phyloP scores from a whole-genome alignment of 2,329 filamentous ascomycete species.

The Epichloe scottii region DNA sequence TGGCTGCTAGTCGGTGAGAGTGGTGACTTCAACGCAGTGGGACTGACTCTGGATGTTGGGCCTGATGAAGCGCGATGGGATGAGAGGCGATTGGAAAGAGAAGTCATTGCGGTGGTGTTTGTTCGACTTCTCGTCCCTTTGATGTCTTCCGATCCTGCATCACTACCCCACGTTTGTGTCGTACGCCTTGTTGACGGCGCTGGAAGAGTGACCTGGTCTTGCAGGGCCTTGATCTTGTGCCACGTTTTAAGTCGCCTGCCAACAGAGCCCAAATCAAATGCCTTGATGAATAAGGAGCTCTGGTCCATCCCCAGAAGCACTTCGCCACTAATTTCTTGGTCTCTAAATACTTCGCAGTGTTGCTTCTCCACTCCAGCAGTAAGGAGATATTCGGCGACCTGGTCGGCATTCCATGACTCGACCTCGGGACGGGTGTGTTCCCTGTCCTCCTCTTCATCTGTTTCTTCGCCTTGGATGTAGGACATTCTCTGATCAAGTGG shows the following conservation, averaged over 20 bases:
- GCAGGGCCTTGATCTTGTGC: slow-evolving; percentile 88
- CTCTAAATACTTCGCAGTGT: slow-evolving; percentile 87
- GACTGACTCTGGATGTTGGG: slow-evolving; percentile 36
- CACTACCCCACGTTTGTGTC: slow-evolving; percentile 45
- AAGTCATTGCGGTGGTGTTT: slow-evolving; percentile 40
- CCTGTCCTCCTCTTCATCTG: slow-evolving; percentile 79
- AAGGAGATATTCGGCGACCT: slow-evolving; percentile 83
- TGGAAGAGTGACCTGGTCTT: slow-evolving; percentile 63
- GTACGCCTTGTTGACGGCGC: slow-evolving; percentile 30
- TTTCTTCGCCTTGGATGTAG: slow-evolving; percentile 89
- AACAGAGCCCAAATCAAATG: slow-evolving; percentile 85
- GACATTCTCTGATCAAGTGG: slow-evolving; percentile 66
- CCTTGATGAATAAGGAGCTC: slow-evolving; percentile 87
- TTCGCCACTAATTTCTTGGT: slow-evolving; percentile 92
- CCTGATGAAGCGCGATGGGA: slow-evolving; percentile 37
- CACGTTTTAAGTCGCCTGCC: slow-evolving; percentile 83
- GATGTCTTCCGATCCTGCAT: slow-evolving; percentile 42
- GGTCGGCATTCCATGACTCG: slow-evolving; percentile 61
- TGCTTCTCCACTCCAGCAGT: slow-evolving; percentile 72
- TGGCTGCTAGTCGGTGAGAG: slow-evolving; percentile 25
- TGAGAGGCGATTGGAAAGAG: slow-evolving; percentile 30
- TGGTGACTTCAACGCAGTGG: slow-evolving; percentile 29
- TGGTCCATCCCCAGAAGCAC: slow-evolving; percentile 92
- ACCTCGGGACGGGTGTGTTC: slow-evolving; percentile 62
- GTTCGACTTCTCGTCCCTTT: slow-evolving; percentile 40